Conservation (phyloP, 169 alveolate genomes). For the Plasmodium billcollinsi region DNA sequence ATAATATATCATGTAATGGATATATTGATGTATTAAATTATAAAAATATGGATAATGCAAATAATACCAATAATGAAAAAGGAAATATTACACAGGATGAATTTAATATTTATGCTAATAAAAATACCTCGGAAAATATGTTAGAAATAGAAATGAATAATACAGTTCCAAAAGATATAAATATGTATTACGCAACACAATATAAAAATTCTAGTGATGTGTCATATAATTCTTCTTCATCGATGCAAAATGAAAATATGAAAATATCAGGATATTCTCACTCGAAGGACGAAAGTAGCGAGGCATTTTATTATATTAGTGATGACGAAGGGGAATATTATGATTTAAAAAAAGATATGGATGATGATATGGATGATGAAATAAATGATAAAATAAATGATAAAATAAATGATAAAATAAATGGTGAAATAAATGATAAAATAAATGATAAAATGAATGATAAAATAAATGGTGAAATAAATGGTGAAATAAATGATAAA, state of each 20-base stretch:
- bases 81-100: neutral
- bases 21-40: neutral
- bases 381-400: neutral
- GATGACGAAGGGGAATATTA: neutral
- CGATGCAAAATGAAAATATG: neutral
- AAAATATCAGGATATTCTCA: neutral
- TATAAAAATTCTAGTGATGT: slow-evolving; percentile 8
- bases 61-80: neutral
- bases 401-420: neutral
- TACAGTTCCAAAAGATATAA: neutral
- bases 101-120: neutral
- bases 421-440: neutral
- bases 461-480: neutral
- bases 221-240: neutral
- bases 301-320: neutral
- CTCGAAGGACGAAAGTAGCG: neutral
- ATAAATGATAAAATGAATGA: neutral
- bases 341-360: neutral
- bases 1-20: neutral
- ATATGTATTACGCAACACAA: slow-evolving; percentile 7
- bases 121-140: neutral
- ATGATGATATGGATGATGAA: neutral
- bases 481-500: neutral
- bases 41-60: neutral
- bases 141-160: slow-evolving; percentile 3